Evolutionary conservation across 2,329 filamentous ascomycete genomes (phyloP), one percentile per base, ranked within the genome.

Genomic region (Botryotinia narcissicola): DNA sequence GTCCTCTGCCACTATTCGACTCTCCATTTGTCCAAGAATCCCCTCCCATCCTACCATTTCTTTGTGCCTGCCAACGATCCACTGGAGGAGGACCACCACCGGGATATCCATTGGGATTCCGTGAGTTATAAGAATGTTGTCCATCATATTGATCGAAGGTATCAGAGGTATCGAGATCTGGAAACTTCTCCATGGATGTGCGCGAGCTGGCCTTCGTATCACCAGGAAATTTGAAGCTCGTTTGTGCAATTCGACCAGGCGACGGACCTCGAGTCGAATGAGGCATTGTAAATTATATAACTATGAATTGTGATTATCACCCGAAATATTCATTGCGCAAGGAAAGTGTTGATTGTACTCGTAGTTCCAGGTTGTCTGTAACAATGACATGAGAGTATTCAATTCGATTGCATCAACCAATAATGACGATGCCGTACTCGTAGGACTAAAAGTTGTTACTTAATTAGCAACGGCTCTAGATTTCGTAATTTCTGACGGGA

Each of bases 51-150:
- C 71, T 84, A 76, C 83, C 85, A 75, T 88, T 85, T 79, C 86
- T 88, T 62, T 88, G 86, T 59, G 88, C 84, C 72, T 89, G 87
- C 91, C 91, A 93, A 77, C 86, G 84, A 76, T 91, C 87, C 72
- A 83, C 81, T 35, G 81, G 81, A 22, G 78, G 77, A 51, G 77
- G 73, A 32, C 76, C 71, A 61, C 78, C 79, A 63, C 79, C 80
- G 54, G 77, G 71, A 57, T 80, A 77, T 44, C 76, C 76, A 74
- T 79, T 80, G 42, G 73, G n/a, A 40, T 67, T 76, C 22, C 78
- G 74, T 71, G 73, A 77, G 22, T 75, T 63, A 59, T 74, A 51
- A 22, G 29, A 70, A 8, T 74, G 73, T 69, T 77, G 75, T 57
- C 73, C 73, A 72, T 79, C 74, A 22, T 69, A 69, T 59, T 69